Base-by-base conservation (phyloP, 2,329 filamentous ascomycete species). In the Curvularia hawaiiensis region DNA sequence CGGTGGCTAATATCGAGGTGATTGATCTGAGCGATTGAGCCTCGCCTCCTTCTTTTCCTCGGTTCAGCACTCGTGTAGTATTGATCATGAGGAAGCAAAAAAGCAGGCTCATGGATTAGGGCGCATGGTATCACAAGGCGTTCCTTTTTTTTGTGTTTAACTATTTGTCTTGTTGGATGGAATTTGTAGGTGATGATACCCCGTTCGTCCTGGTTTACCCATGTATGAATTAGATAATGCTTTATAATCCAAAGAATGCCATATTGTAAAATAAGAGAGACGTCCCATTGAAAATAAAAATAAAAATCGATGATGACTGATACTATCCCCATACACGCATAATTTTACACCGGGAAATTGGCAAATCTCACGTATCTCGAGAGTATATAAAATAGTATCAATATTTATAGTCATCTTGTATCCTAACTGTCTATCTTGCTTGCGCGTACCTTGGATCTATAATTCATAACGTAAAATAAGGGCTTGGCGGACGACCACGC, bases 11-110 rank as follows among this genome's bases (percentile, higher is more conserved):
- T 10, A 31, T 40, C 5, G 60, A 60, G 24, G 26, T 59, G 26
- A 63, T 63, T 18, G 55, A 63, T 50, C 50, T 63, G 28, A 59
- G 58, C 22, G 52, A 63, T n/a, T 63, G 50, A 62, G 8, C 14
- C 35, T n/a, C 20, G 8, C 12, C 28, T 40, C 16, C 33, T 45
- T 24, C 3, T 35, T 16, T 35, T 35, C 33, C 7, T 35, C 14
- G 2, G 12, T 16, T 16, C 11, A 16, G 4, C n/a, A n/a, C n/a
- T n/a, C n/a, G n/a, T n/a, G n/a, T n/a, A n/a, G n/a, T n/a, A n/a
- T n/a, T n/a, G n/a, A n/a, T 16, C 33, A 40, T 3, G 18, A 20
- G 20, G 9, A 20, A 40, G 18, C 18, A 40, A 20, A 40, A 39
- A 40, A 20, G 9, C n/a, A 40, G n/a, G 12, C n/a, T 35, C 14